Percentiles rank a stretch among this genome's conserved stretches.
Evolutionary conservation across 2,329 filamentous ascomycete species (phyloP).

Genomic region (Hymenoscyphus linearis): DNA sequence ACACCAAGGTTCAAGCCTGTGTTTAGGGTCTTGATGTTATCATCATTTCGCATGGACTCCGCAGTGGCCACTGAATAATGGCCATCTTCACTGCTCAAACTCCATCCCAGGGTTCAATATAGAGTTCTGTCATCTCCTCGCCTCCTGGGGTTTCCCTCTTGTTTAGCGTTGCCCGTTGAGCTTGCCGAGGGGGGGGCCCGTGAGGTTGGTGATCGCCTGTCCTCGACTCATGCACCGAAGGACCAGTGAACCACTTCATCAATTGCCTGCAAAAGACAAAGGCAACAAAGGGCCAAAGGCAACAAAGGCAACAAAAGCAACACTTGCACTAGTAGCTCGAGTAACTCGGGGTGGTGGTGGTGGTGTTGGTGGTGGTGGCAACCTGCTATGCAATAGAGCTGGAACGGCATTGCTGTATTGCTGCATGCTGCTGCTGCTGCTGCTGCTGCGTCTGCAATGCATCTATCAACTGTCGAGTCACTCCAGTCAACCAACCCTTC

Average conservation of each 20-base stretch:
- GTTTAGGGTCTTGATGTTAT: not conserved
- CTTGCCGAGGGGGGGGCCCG: not conserved
- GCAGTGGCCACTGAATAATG: not conserved
- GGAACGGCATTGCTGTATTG: not conserved
- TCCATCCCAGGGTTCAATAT: not conserved
- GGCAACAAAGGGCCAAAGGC: too few relatives aligned
- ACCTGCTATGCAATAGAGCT: not conserved
- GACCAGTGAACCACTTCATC: not conserved
- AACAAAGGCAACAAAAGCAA: too few relatives aligned
- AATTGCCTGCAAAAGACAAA: not conserved
- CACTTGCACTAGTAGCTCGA: not conserved
- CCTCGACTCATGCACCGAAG: not conserved
- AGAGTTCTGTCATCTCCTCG: not conserved
- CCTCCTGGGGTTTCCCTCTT: not conserved
- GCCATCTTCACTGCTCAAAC: not conserved
- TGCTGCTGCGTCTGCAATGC: not conserved
- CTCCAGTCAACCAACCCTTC: not conserved
- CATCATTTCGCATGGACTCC: not conserved
- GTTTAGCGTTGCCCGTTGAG: not conserved
- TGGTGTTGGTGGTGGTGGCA: not conserved
- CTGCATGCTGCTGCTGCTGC: too few relatives aligned
- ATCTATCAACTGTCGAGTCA: constrained; percentile 1
- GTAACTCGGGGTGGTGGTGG: not conserved
- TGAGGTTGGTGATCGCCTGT: not conserved
- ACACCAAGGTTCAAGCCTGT: not conserved